These are phyloP conservation scores for Termitomyces heimii DNA, from an alignment of 768 basidiomycete genomes.

Conservation along the genomic window DNA sequence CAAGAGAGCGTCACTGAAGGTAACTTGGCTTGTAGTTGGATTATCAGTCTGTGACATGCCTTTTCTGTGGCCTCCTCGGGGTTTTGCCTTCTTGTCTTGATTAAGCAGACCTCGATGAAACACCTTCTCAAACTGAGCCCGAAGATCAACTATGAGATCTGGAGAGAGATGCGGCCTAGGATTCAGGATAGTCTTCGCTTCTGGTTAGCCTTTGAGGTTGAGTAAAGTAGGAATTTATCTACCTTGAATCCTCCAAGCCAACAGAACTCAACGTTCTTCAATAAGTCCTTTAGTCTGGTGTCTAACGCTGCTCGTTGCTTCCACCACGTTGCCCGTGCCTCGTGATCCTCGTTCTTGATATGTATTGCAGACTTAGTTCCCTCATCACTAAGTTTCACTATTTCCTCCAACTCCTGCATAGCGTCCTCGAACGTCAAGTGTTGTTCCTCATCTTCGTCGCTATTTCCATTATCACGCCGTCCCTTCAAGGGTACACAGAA, in stretches of 20 bases:
- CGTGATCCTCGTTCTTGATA: conserved; percentile 61
- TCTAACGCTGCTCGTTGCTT: conserved; percentile 72
- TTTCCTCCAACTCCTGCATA: conserved; percentile 66
- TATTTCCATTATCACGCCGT: conserved; percentile 64
- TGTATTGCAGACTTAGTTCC: conserved; percentile 55
- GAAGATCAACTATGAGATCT: conserved; percentile 49
- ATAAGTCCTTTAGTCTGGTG: conserved; percentile 59
- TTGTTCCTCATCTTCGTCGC: conserved; percentile 60
- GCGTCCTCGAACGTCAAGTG: conserved; percentile 75
- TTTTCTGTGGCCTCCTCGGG: conserved; percentile 29
- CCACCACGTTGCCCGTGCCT: conserved; percentile 83
- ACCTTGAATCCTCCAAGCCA: conserved; percentile 99
- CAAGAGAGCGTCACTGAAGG: conserved; percentile 69
- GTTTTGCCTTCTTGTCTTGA: conserved; percentile 57
- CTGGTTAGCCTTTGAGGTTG: neutral
- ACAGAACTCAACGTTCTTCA: conserved; percentile 88
- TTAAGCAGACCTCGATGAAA: conserved; percentile 60
- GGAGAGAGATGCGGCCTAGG: conserved; percentile 34
- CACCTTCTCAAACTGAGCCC: conserved; percentile 65
- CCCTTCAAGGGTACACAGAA: conserved; percentile 89
- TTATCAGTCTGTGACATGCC: conserved; percentile 24
- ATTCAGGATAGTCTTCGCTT: conserved; percentile 55
- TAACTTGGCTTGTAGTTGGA: conserved; percentile 36
- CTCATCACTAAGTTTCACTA: conserved; percentile 74
- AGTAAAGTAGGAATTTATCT: conserved; percentile 9